These are phyloP conservation scores for Fragaria ananassa DNA, from an alignment of 306 rosid species.

Conservation along the genomic window DNA sequence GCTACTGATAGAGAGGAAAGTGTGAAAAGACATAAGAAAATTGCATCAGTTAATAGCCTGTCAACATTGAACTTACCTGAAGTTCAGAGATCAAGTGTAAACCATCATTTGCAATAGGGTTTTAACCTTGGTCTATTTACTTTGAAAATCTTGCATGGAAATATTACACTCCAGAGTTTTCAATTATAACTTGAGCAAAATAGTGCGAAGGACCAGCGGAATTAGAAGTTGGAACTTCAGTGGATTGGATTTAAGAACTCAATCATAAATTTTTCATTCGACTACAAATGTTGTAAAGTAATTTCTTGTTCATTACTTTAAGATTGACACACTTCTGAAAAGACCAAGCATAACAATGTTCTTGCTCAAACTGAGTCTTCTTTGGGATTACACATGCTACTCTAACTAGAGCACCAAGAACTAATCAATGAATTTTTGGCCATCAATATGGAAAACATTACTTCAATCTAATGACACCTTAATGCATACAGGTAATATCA, in stretches of 20 bases:
- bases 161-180: not conserved
- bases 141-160: not conserved
- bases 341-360: not conserved
- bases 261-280: no score
- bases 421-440: not conserved
- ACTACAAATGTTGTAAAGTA: no score
- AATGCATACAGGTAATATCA: no score
- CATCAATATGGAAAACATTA: not conserved
- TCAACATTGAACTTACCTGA: slow-evolving; percentile 40
- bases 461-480: not conserved
- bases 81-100: slow-evolving; percentile 43
- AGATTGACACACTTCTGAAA: not conserved
- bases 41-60: slow-evolving; percentile 26
- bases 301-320: not conserved
- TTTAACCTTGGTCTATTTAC: not conserved
- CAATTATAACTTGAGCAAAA: no score
- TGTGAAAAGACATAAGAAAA: not conserved
- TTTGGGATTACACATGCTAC: not conserved
- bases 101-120: slow-evolving; percentile 29
- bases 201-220: not conserved
- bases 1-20: not conserved
- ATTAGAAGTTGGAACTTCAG: not conserved
- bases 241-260: not conserved
- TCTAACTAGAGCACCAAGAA: not conserved
- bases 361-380: not conserved